A percentile compares a stretch with the other conserved stretches of the same genome.
These are phyloP conservation scores for Andrographis paniculata DNA, from an alignment of 305 asterid species.

Conservation along the genomic window DNA sequence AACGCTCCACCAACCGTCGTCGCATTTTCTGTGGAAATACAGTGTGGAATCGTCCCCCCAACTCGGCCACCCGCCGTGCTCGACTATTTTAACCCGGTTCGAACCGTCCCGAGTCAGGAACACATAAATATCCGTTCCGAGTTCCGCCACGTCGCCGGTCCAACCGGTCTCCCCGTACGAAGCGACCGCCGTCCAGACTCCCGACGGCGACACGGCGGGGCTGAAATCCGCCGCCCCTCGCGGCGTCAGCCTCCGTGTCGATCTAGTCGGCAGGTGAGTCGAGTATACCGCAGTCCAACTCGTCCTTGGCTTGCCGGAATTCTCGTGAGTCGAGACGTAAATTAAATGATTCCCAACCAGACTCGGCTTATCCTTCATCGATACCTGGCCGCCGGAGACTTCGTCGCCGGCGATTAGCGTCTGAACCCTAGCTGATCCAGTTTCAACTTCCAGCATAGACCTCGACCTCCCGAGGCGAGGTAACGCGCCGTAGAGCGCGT, in stretches of 20 bases:
- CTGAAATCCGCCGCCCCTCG: conserved; percentile 61
- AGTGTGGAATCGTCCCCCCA: conserved; percentile 73
- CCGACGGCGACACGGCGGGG: conserved; percentile 88
- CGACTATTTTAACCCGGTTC: conserved; percentile 55
- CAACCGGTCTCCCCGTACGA: conserved; percentile 66
- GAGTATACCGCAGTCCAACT: conserved; percentile 90
- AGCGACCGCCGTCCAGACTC: conserved; percentile 77
- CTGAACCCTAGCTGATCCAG: conserved; percentile 40
- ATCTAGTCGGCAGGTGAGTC: conserved; percentile 47
- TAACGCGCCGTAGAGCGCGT: conserved; percentile 22
- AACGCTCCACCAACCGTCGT: conserved; percentile 92
- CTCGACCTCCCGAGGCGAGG: conserved; percentile 19
- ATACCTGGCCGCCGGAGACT: conserved; percentile 25
- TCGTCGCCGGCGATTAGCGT: conserved; percentile 37
- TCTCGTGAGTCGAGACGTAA: conserved; percentile 73
- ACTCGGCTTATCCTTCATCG: conserved; percentile 70
- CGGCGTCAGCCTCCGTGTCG: conserved; percentile 62
- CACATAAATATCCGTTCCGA: conserved; percentile 57
- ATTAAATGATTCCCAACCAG: conserved; percentile 49
- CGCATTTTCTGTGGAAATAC: conserved; percentile 69
- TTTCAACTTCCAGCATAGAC: conserved; percentile 24
- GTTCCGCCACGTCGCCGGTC: conserved; percentile 75
- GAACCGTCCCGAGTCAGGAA: conserved; percentile 69
- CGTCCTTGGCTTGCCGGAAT: conserved; percentile 56
- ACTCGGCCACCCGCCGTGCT: conserved; percentile 93